Evolutionary conservation across 2,329 filamentous ascomycete species (phyloP).

Genomic region (Neofusicoccum laricinum): DNA sequence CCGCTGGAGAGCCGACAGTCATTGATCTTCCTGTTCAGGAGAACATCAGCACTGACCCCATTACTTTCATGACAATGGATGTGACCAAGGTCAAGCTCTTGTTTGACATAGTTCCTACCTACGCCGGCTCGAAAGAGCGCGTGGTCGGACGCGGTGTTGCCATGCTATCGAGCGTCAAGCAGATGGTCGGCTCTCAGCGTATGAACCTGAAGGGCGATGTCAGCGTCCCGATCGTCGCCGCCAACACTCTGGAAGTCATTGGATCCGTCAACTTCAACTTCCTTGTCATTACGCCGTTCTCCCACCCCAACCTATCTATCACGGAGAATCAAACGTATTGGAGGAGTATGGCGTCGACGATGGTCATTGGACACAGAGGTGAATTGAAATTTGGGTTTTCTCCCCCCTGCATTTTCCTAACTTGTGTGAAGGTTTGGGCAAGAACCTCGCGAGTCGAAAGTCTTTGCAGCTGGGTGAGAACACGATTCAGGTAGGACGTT

Average conservation of each 20-base stretch:
- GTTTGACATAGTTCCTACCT: slow-evolving; percentile 95
- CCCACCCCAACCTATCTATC: slow-evolving; percentile 89
- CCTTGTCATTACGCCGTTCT: slow-evolving; percentile 88
- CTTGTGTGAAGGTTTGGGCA: slow-evolving; percentile 71
- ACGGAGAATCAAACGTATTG: slow-evolving; percentile 92
- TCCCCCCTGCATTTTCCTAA: slow-evolving; percentile 21
- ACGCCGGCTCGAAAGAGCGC: slow-evolving; percentile 77
- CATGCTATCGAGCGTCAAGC: slow-evolving; percentile 80
- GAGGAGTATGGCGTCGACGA: slow-evolving; percentile 86
- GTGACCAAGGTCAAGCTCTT: slow-evolving; percentile 78
- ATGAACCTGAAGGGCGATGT: slow-evolving; percentile 91
- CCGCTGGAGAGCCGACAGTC: slow-evolving; percentile 79
- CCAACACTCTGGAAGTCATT: slow-evolving; percentile 80
- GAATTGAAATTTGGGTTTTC: slow-evolving; percentile 18
- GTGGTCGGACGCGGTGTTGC: slow-evolving; percentile 87
- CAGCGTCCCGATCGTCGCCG: slow-evolving; percentile 84
- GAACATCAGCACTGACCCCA: slow-evolving; percentile 88
- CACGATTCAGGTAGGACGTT: slow-evolving; percentile 61
- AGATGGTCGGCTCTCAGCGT: slow-evolving; percentile 77
- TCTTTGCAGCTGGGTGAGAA: slow-evolving; percentile 96
- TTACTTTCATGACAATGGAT: slow-evolving; percentile 81
- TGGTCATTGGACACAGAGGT: slow-evolving; percentile 70
- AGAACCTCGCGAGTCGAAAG: slow-evolving; percentile 79
- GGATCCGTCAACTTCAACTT: slow-evolving; percentile 97
- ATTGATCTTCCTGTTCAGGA: slow-evolving; percentile 93